These are phyloP conservation scores for Cyberlindnera suaveolens DNA, from an alignment of 805 yeast species.

Conservation along the genomic window DNA sequence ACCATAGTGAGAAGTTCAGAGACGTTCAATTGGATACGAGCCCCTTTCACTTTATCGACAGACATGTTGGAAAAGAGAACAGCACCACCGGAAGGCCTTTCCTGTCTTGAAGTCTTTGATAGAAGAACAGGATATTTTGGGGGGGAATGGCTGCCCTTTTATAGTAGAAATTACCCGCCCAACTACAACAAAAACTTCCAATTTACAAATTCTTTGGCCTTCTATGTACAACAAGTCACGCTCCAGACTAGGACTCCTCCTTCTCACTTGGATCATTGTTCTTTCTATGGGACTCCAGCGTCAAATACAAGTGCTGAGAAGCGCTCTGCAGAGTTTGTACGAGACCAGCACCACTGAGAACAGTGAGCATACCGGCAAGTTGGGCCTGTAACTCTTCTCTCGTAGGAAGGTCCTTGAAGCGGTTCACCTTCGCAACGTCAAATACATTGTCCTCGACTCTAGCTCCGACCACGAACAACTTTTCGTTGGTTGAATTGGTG, in stretches of 20 bases:
- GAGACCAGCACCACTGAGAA: constrained; percentile 84
- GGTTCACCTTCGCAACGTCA: constrained; percentile 44
- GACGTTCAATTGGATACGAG: too few species aligned
- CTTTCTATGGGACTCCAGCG: constrained; percentile 59
- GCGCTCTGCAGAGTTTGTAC: constrained; percentile 73
- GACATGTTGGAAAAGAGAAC: too few species aligned
- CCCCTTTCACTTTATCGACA: too few species aligned
- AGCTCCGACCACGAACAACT: constrained; percentile 80
- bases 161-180: too few species aligned
- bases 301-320: constrained; percentile 63
- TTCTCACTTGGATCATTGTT: constrained; percentile 27
- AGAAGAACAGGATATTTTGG: too few species aligned
- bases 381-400: constrained; percentile 70
- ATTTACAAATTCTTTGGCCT: constrained; percentile 1
- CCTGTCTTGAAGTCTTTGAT: too few species aligned
- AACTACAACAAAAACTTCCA: not conserved
- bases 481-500: constrained; percentile 60
- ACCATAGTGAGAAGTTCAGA: too few species aligned
- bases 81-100: too few species aligned
- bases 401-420: constrained; percentile 70
- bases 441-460: constrained; percentile 58
- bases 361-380: constrained; percentile 76
- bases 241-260: constrained; percentile 1
- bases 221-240: not conserved
- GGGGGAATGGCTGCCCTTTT: too few species aligned